Base-by-base conservation (phyloP, 2,329 filamentous ascomycete genomes). In the Colletotrichum acutatum region DNA sequence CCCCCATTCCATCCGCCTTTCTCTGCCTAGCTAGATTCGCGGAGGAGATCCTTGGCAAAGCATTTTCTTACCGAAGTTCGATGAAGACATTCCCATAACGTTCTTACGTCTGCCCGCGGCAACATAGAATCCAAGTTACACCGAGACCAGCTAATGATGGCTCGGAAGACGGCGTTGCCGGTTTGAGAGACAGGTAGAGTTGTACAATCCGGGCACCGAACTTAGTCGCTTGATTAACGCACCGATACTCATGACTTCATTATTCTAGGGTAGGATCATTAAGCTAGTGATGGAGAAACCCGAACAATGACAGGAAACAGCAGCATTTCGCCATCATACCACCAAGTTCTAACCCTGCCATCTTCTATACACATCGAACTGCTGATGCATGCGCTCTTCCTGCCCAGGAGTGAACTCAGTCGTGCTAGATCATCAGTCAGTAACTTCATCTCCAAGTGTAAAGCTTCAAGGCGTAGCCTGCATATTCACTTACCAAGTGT, bases 61-160 rank as follows among this genome's bases (percentile, higher is more conserved):
- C 16, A 46, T n/a, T 46, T 46, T 19, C 42, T 46, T 19, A 46
- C 42, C 42, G 5, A 9, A 16, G 19, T 83, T 87, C 2, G 80
- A 84, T 75, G 80, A 74, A 26, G 80, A 83, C 1, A 78, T 86
- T 6, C 79, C 87, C 52, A 83, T 81, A 74, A 83, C 63, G 78
- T 77, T 60, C 74, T 85, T 87, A 76, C 72, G 78, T 57, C 86
- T 87, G 0, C 79, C 72, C 0, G 79, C 49, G 79, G 79, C 3
- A 84, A 78, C 28, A 84, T 84, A 1, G 83, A 9, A 34, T 11
- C 12, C 12, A 83, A 4, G 84, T 89, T 37, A 76, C 89, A 49
- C 89, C 86, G 76, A 86, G 87, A 0, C 86, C 86, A 86, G 49
- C 85, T 85, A 5, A 79, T 80, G 1, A 85, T 89, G 84, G 88